Conservation (phyloP, 257 asterid genomes). For the Misopates orontium region DNA sequence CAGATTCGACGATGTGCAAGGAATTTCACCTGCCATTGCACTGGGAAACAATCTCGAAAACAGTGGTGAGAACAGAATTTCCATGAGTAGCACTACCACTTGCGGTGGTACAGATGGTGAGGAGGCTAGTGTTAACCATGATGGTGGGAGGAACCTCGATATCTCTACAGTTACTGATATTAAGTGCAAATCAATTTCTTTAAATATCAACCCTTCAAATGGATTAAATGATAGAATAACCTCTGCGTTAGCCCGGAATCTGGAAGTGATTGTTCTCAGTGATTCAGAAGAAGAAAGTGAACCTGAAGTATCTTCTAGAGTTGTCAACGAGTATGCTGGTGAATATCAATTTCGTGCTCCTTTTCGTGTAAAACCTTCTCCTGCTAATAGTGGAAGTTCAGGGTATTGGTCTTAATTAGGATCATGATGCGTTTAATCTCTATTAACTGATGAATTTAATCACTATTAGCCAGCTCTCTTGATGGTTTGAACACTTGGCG, state of each 20-base stretch:
- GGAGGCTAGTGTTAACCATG: conserved; percentile 85
- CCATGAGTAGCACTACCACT: conserved; percentile 88
- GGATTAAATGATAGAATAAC: conserved; percentile 42
- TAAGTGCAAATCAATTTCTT: conserved; percentile 68
- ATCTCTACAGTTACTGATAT: conserved; percentile 55
- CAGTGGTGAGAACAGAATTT: conserved; percentile 40
- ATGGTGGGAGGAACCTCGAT: conserved; percentile 62
- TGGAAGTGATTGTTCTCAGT: conserved; percentile 79
- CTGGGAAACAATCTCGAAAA: conserved; percentile 41
- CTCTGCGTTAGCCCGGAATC: conserved; percentile 48
- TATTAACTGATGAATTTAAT: too few relatives aligned
- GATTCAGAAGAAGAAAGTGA: conserved; percentile 88
- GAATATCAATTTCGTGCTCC: conserved; percentile 44
- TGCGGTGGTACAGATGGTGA: conserved; percentile 87
- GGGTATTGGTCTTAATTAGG: conserved; percentile 49
- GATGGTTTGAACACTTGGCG: too few relatives aligned
- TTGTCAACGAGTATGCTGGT: conserved; percentile 41
- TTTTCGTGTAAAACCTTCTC: conserved; percentile 52
- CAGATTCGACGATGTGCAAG: conserved; percentile 49
- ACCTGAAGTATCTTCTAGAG: conserved; percentile 45
- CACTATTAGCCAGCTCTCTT: too few relatives aligned
- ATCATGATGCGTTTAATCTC: conserved; percentile 42
- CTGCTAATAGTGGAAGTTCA: conserved; percentile 48
- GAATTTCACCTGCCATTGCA: conserved; percentile 47
- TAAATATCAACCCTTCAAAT: conserved; percentile 47